Percentiles rank a stretch among this genome's conserved stretches.
phyloP scores from a whole-genome alignment of 768 basidiomycete species.

The Trametes gibbosa region DNA sequence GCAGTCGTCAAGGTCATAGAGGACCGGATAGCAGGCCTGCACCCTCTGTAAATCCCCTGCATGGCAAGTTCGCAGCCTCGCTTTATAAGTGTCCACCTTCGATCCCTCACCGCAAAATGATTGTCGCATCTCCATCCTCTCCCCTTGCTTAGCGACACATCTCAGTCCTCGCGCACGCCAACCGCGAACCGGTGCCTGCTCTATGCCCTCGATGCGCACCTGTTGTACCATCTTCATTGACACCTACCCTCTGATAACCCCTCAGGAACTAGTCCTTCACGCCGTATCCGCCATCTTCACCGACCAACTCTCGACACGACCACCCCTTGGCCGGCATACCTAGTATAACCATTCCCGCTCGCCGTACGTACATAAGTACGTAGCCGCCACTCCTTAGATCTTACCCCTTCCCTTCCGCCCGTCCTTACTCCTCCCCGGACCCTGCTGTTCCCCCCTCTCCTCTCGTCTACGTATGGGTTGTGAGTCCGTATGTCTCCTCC shows the following conservation, averaged over 20 bases:
- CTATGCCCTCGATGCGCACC: slow-evolving; percentile 1
- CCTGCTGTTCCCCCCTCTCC: neutral
- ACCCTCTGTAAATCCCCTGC: slow-evolving; percentile 14
- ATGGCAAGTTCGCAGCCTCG: neutral
- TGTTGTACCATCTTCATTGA: neutral
- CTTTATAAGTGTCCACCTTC: neutral
- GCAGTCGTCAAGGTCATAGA: slow-evolving; percentile 69
- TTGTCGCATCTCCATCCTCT: neutral
- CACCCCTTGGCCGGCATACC: no score
- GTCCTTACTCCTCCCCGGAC: neutral
- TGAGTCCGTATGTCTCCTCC: neutral
- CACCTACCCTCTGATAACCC: neutral
- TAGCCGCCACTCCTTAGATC: neutral
- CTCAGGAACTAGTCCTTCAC: no score
- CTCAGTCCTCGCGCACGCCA: neutral
- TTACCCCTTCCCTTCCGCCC: neutral
- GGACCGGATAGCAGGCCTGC: slow-evolving; percentile 48
- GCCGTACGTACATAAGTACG: neutral
- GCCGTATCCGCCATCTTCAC: no score
- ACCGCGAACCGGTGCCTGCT: neutral
- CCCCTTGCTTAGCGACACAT: slow-evolving; percentile 2
- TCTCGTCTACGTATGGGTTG: neutral
- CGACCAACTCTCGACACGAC: no score
- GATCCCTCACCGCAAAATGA: neutral
- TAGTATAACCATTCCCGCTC: neutral